phyloP scores from a whole-genome alignment of 2,329 filamentous ascomycete species.

The Penicillium glabrum region DNA sequence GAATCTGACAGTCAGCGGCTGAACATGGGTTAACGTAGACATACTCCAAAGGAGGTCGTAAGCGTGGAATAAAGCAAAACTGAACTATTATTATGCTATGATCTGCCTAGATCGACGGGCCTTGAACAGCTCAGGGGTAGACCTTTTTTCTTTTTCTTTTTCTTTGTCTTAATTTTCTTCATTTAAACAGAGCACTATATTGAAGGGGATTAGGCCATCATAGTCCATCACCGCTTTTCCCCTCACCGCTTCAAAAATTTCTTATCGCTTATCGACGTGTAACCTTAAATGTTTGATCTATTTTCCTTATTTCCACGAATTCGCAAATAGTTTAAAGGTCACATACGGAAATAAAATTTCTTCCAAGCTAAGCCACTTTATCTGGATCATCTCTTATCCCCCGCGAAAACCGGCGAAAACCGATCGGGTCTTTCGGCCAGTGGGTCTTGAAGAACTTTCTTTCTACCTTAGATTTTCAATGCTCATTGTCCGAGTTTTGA shows the following conservation, averaged over 20 bases:
- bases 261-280: too few species aligned
- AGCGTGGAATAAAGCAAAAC: neutral
- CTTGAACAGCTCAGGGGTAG: too few species aligned
- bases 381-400: constrained; percentile 22
- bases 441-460: constrained; percentile 2
- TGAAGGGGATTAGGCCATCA: too few species aligned
- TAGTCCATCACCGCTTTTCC: too few species aligned
- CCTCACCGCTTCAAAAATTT: neutral
- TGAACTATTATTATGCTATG: neutral
- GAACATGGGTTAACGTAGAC: neutral
- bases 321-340: too few species aligned
- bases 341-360: neutral
- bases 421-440: constrained; percentile 2
- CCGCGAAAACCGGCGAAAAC: constrained; percentile 23
- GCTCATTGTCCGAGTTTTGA: neutral
- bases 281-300: too few species aligned
- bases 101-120: neutral
- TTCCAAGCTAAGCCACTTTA: neutral
- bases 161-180: too few species aligned
- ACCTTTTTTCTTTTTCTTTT: too few species aligned
- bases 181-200: too few species aligned
- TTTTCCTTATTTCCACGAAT: too few species aligned
- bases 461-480: neutral
- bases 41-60: neutral
- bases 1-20: neutral